A percentile compares a stretch with the other conserved stretches of the same genome.
Conservation (phyloP, 169 alveolate species). For the Plasmodium chabaudi region DNA sequence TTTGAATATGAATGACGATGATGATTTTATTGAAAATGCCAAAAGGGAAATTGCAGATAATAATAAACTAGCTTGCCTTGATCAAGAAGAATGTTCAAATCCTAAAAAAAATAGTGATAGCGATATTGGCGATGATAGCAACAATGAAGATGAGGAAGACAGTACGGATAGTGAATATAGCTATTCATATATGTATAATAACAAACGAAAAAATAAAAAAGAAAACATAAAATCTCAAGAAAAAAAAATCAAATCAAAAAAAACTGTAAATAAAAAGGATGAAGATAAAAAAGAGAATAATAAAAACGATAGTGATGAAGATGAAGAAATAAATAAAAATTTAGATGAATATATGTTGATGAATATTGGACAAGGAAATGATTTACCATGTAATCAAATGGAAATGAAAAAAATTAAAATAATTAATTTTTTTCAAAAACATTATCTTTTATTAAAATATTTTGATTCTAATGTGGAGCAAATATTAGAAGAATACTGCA, state of each 20-base stretch:
- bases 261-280: neutral
- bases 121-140: neutral
- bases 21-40: neutral
- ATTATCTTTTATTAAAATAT: slow-evolving; percentile 45
- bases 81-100: neutral
- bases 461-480: slow-evolving; percentile 32
- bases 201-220: neutral
- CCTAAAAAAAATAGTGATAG: neutral
- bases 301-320: neutral
- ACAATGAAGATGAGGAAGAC: neutral
- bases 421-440: slow-evolving; percentile 63
- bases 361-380: neutral
- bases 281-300: neutral
- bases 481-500: slow-evolving; percentile 20
- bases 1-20: slow-evolving; percentile 18
- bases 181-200: neutral
- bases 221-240: neutral
- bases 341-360: neutral
- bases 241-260: neutral
- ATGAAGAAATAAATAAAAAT: neutral
- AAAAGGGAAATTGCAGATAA: neutral
- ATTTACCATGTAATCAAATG: neutral
- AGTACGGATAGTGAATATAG: neutral
- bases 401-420: slow-evolving; percentile 36
- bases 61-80: neutral